Evolutionary conservation across 257 asterid genomes (phyloP).

Genomic region (Solanum sitiens): DNA sequence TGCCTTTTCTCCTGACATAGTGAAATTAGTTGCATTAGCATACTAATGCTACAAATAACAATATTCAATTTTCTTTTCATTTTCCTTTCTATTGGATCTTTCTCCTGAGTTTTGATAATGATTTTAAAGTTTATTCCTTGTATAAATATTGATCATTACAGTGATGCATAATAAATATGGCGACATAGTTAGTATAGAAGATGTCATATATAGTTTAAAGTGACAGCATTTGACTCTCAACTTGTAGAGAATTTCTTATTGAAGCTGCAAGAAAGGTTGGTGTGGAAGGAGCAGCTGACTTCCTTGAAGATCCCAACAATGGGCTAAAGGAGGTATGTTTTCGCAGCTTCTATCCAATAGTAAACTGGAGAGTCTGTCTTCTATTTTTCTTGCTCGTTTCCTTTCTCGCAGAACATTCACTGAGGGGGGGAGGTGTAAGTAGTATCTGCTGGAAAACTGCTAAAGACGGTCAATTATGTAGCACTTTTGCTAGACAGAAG

Average conservation of each 20-base stretch:
- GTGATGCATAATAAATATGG: not conserved
- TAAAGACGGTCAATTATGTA: not conserved
- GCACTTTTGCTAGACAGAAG: not conserved
- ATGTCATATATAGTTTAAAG: not conserved
- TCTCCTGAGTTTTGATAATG: not conserved
- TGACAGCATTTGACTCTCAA: not conserved
- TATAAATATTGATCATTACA: not conserved
- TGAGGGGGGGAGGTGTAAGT: not conserved
- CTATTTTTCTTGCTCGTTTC: not conserved
- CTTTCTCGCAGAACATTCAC: not conserved
- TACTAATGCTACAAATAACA: not conserved
- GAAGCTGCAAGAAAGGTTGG: conserved; percentile 78
- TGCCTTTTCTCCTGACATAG: not conserved
- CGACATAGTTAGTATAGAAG: not conserved
- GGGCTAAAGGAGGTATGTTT: conserved; percentile 69
- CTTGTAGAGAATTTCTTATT: conserved; percentile 53
- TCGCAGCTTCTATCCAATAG: not conserved
- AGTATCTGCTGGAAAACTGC: not conserved
- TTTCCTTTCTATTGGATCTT: not conserved
- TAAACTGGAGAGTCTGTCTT: not conserved
- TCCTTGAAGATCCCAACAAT: conserved; percentile 74
- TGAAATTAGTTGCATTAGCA: not conserved
- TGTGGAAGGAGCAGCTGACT: conserved; percentile 83
- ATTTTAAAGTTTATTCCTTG: not conserved
- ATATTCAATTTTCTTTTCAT: not conserved